These are phyloP conservation scores for Bryoerythrophyllum caledonicum DNA, from an alignment of 225 moss, liverwort and hornwort genomes.

Conservation along the genomic window DNA sequence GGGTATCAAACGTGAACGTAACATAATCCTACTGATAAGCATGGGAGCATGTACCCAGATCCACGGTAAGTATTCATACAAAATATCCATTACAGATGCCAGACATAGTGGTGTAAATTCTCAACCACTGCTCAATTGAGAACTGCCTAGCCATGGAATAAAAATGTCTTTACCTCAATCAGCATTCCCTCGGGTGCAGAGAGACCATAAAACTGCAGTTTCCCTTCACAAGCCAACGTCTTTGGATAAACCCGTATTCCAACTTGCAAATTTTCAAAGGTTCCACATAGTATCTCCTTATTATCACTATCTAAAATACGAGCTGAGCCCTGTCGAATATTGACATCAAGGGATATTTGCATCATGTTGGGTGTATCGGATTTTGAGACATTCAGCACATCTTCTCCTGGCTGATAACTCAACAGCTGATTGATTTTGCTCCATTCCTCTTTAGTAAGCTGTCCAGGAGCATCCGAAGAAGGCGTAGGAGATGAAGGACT, in stretches of 20 bases:
- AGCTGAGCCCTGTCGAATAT: conserved; percentile 78
- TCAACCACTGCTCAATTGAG: neutral
- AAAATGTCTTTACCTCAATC: conserved; percentile 66
- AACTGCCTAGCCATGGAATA: neutral
- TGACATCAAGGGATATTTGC: conserved; percentile 79
- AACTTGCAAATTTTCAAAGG: conserved; percentile 85
- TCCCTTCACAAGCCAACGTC: conserved; percentile 83
- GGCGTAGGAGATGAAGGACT: conserved; percentile 32
- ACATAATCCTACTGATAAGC: neutral
- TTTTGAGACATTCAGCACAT: conserved; percentile 56
- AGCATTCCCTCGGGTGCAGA: conserved; percentile 95
- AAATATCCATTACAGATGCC: conserved; percentile 15
- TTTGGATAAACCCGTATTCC: conserved; percentile 83
- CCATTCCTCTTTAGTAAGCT: conserved; percentile 96
- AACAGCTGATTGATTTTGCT: conserved; percentile 91
- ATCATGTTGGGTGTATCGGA: conserved; percentile 90
- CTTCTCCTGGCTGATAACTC: conserved; percentile 90
- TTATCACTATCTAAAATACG: conserved; percentile 71
- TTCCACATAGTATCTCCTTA: conserved; percentile 87
- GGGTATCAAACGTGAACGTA: conserved; percentile 8
- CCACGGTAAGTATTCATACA: neutral
- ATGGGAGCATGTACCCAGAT: neutral
- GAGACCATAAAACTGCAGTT: conserved; percentile 94
- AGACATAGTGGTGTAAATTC: neutral
- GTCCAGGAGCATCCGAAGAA: conserved; percentile 61